Conservation (phyloP, 139 green algal genomes). For the Choricystis sp. region DNA sequence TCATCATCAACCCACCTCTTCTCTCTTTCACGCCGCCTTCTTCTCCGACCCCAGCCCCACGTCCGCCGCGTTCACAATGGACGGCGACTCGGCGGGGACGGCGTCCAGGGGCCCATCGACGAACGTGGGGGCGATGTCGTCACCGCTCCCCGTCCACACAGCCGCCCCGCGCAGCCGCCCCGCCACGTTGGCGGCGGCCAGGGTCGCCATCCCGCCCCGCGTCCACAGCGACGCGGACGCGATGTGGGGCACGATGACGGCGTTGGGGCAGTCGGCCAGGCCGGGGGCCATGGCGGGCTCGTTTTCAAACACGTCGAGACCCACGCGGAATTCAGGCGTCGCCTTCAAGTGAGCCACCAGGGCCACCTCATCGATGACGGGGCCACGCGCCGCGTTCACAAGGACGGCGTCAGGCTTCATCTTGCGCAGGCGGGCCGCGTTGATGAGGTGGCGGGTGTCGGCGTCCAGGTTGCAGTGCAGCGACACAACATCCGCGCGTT, state of each 20-base stretch:
- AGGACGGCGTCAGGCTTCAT: conserved; percentile 93
- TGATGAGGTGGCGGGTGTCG: conserved; percentile 85
- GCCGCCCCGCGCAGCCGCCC: conserved; percentile 47
- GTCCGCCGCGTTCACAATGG: conserved; percentile 91
- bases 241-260: conserved; percentile 96
- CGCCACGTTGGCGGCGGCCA: conserved; percentile 86
- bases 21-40: neutral
- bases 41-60: conserved; percentile 28
- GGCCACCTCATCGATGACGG: conserved; percentile 79
- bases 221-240: conserved; percentile 89
- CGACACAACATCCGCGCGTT: conserved; percentile 66
- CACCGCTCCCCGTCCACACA: conserved; percentile 54
- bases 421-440: conserved; percentile 64
- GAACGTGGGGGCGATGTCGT: conserved; percentile 62
- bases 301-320: conserved; percentile 95
- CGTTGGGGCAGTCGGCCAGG: conserved; percentile 74
- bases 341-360: conserved; percentile 84
- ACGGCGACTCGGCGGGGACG: conserved; percentile 62
- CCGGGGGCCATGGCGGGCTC: conserved; percentile 91
- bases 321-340: conserved; percentile 74
- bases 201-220: conserved; percentile 73
- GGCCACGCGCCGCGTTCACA: conserved; percentile 83
- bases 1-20: no score
- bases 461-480: conserved; percentile 90
- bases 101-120: conserved; percentile 58